Base-by-base conservation (phyloP, 2,329 filamentous ascomycete species). In the Aspergillus ustus region DNA sequence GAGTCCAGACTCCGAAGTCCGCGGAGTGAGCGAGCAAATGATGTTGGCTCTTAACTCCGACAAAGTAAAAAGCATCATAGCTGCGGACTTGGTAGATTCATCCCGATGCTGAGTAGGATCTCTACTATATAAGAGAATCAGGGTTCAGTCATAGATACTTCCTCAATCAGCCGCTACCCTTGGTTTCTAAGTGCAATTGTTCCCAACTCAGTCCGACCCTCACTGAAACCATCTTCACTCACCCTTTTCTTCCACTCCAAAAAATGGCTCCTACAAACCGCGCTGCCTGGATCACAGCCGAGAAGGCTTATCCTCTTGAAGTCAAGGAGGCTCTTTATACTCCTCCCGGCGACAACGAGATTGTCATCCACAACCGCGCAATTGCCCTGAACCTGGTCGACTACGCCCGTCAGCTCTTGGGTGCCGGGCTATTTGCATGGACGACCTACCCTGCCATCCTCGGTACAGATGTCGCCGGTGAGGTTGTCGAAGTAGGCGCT, bases 401-500 rank as follows among this genome's bases (percentile, higher is more conserved):
- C 64, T 76, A 76, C 72, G 77, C 71, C 19, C 69, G 75, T 13
- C 77, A 80, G 61, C 51, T 62, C 7, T 45, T 66, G n/a, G 71
- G 70, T 17, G 63, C 68, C 11, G 63, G 64, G 7, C 70, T 75
- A 50, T 65, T 73, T 29, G 69, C 74, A 51, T 66, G 69, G 8
- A 59, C 73, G 25, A 63, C 68, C 9, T 78, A 77, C 52, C 77
- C 77, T 0, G 66, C 69, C 6, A 70, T 79, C 25, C 66, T 79
- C n/a, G 81, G 81, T 6, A 70, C 67, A 19, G 81, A 83, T 62
- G 73, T 81, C 11, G 78, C 80, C 1, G 81, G 81, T 13, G 77
- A 80, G 58, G 73, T 82, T 13, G 64, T 77, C 45, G 76, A 82
- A 63, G 73, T 83, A 46, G 60, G 43, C 40, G 34, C 52, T n/a